Evolutionary conservation across 1,139 yeast genomes (phyloP).

Genomic region (Suhomyces wounanorum): DNA sequence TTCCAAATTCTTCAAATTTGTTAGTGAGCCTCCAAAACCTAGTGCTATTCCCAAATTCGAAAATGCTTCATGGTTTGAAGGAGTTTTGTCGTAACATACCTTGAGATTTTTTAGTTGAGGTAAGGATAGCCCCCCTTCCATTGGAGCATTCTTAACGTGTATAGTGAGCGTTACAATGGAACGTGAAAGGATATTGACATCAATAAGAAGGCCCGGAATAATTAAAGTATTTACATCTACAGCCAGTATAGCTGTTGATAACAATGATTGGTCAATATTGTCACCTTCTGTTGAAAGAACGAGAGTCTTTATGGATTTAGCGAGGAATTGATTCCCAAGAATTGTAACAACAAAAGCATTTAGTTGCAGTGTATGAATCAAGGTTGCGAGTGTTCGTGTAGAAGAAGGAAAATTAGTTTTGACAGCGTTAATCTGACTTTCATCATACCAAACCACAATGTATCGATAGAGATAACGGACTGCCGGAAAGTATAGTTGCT

Average conservation of each 20-base stretch:
- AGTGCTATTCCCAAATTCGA: slow-evolving; percentile 8
- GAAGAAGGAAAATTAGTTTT: background rate
- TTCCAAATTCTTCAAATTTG: slow-evolving; percentile 5
- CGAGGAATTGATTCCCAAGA: background rate
- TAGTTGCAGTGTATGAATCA: background rate
- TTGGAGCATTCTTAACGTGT: slow-evolving; percentile 1
- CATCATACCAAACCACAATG: slow-evolving; percentile 19
- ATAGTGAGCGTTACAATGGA: slow-evolving; percentile 1
- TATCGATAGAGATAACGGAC: slow-evolving; percentile 20
- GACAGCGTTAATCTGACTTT: slow-evolving; percentile 5
- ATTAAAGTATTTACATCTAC: background rate
- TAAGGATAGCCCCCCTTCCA: background rate
- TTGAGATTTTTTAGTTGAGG: slow-evolving; percentile 7
- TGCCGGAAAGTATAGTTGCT: slow-evolving; percentile 22
- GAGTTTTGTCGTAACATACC: slow-evolving; percentile 3
- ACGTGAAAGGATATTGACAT: background rate
- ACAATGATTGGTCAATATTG: background rate
- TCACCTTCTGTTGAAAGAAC: background rate
- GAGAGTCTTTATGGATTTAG: background rate
- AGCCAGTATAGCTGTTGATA: background rate
- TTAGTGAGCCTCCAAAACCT: background rate
- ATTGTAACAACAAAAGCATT: background rate
- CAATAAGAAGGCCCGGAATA: background rate
- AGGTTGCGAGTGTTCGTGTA: background rate
- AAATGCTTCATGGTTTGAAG: background rate